phyloP scores from a whole-genome alignment of 345 rosid species.

The Arabis alpina region DNA sequence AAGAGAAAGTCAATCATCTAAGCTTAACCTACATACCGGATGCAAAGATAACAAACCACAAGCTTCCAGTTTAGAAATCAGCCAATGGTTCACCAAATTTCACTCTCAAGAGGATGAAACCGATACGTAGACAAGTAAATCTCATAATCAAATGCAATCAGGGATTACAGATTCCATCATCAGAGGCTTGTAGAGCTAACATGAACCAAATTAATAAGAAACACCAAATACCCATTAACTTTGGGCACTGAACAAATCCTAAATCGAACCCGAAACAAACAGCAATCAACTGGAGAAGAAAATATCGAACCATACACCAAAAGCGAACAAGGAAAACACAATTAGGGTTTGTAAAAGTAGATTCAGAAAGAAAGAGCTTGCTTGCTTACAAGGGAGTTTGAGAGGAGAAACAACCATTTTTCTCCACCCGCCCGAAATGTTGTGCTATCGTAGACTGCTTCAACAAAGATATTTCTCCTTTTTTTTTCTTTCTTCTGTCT shows the following conservation, averaged over 20 bases:
- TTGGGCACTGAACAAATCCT: conserved; percentile 2
- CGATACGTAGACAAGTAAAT: background rate
- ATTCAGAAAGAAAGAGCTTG: too few relatives aligned
- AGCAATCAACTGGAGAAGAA: conserved; percentile 11
- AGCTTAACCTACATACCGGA: conserved; percentile 55
- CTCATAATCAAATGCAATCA: background rate
- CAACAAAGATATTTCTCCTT: too few relatives aligned
- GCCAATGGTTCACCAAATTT: too few relatives aligned
- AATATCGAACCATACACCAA: conserved; percentile 1
- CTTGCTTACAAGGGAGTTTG: too few relatives aligned
- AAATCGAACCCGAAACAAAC: conserved; percentile 2
- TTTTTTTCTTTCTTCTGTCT: too few relatives aligned
- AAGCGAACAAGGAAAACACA: background rate
- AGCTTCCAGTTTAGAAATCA: background rate
- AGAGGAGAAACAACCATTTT: too few relatives aligned
- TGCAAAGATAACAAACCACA: conserved; percentile 19
- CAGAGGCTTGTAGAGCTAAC: background rate
- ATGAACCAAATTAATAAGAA: background rate
- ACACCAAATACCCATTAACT: conserved; percentile 1
- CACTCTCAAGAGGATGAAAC: too few relatives aligned
- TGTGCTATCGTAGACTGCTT: too few relatives aligned
- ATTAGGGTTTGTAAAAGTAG: background rate
- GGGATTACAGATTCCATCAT: too few relatives aligned
- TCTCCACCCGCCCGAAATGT: too few relatives aligned
- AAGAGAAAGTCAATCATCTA: conserved; percentile 49